Evolutionary conservation across 495 filamentous ascomycete genomes (phyloP).

Genomic region (Neurospora sp.): DNA sequence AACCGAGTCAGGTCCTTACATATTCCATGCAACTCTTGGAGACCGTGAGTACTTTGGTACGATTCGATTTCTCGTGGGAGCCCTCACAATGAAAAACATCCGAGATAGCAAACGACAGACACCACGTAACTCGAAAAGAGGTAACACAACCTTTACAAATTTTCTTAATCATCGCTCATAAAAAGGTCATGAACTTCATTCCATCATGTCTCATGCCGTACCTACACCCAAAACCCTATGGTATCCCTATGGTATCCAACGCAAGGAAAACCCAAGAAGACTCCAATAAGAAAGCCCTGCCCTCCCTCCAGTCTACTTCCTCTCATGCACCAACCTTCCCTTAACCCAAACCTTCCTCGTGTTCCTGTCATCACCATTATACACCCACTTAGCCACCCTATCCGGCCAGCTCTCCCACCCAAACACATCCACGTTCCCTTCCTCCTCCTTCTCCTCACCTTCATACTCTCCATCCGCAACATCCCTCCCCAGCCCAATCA

Average conservation of each 20-base stretch:
- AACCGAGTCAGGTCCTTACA: background rate
- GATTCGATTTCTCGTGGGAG: background rate
- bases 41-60: no score
- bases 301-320: slow-evolving; percentile 8
- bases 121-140: background rate
- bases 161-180: background rate
- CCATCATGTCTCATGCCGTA: background rate
- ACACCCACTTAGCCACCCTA: slow-evolving; percentile 79
- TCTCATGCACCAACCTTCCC: slow-evolving; percentile 63
- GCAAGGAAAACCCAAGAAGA: background rate
- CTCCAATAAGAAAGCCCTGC: background rate
- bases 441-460: slow-evolving; percentile 17
- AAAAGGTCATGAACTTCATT: background rate
- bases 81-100: background rate
- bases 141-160: background rate
- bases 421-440: slow-evolving; percentile 66
- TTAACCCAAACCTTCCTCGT: slow-evolving; percentile 70
- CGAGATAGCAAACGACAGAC: background rate
- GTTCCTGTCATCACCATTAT: slow-evolving; percentile 78
- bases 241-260: background rate
- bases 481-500: slow-evolving; percentile 50
- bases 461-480: slow-evolving; percentile 21
- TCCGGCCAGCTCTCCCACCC: slow-evolving; percentile 76
- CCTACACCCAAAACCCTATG: background rate
- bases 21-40: background rate